Percentiles rank a stretch among this genome's conserved stretches.
Evolutionary conservation across 495 filamentous ascomycete species (phyloP).

Genomic region (Aspergillus leporis): DNA sequence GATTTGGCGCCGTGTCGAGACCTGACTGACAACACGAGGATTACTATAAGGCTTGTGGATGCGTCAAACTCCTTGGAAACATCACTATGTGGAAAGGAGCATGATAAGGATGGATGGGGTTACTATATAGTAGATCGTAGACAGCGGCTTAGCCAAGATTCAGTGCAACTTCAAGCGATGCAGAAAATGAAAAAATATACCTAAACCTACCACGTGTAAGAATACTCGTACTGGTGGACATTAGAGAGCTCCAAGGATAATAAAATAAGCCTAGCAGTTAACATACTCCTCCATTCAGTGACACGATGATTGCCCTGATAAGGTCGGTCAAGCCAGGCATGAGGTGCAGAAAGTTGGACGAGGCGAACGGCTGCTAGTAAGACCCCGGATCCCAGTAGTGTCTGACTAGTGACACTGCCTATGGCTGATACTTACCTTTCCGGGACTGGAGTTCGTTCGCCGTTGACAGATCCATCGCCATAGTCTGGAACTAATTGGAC

Average conservation of each 20-base stretch:
- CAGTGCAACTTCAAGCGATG: not conserved
- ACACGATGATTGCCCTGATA: slow-evolving; percentile 11
- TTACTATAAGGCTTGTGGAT: slow-evolving; percentile 15
- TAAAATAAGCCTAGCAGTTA: too few species aligned
- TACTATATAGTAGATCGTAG: not conserved
- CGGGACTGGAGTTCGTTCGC: slow-evolving; percentile 28
- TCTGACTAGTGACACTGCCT: slow-evolving; percentile 19
- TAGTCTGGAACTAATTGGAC: slow-evolving; percentile 24
- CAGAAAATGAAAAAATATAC: not conserved
- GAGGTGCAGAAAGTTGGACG: slow-evolving; percentile 21
- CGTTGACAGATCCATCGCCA: slow-evolving; percentile 29
- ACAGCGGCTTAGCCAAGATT: not conserved
- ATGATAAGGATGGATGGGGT: not conserved
- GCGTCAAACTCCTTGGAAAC: slow-evolving; percentile 16
- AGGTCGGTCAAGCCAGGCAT: slow-evolving; percentile 13
- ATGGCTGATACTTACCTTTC: slow-evolving; percentile 26
- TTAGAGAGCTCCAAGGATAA: not conserved
- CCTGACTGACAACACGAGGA: slow-evolving; percentile 18
- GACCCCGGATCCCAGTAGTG: slow-evolving; percentile 27
- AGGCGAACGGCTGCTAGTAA: slow-evolving; percentile 24
- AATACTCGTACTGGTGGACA: not conserved
- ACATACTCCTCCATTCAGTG: not conserved
- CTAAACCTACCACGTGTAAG: not conserved
- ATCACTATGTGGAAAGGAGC: not conserved
- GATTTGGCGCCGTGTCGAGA: slow-evolving; percentile 19